phyloP scores from a whole-genome alignment of 2,329 filamentous ascomycete genomes.

The Microcera coccophila region DNA sequence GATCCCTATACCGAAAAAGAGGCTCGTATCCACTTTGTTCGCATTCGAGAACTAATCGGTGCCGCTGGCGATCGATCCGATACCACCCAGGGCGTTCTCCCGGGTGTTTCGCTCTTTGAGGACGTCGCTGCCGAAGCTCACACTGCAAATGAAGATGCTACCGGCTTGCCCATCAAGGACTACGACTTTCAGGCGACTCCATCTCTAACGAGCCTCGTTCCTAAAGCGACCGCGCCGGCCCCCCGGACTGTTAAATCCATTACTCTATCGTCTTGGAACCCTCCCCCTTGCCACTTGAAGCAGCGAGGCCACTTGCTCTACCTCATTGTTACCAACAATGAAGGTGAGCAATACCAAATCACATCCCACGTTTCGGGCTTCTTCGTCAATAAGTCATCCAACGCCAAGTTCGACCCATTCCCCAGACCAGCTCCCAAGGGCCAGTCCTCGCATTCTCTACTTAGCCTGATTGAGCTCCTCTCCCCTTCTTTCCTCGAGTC shows the following conservation, averaged over 20 bases:
- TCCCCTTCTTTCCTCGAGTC: slow-evolving; percentile 77
- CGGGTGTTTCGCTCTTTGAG: slow-evolving; percentile 85
- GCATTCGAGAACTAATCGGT: slow-evolving; percentile 88
- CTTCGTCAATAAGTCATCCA: slow-evolving; percentile 94
- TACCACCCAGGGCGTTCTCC: slow-evolving; percentile 76
- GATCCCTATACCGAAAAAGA: slow-evolving; percentile 99
- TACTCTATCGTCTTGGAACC: slow-evolving; percentile 91
- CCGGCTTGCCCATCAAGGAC: slow-evolving; percentile 51
- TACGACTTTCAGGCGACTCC: slow-evolving; percentile 74
- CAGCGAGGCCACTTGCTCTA: slow-evolving; percentile 93
- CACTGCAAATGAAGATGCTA: slow-evolving; percentile 21
- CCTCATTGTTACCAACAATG: slow-evolving; percentile 81
- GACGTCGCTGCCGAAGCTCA: slow-evolving; percentile 57
- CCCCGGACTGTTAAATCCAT: slow-evolving; percentile 91
- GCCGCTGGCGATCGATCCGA: slow-evolving; percentile 87
- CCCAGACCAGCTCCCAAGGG: slow-evolving; percentile 76
- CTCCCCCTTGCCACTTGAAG: slow-evolving; percentile 84
- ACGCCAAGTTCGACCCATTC: slow-evolving; percentile 88
- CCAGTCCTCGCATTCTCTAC: slow-evolving; percentile 76
- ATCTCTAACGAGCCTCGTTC: slow-evolving; percentile 67
- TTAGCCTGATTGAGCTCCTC: slow-evolving; percentile 71
- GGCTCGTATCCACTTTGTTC: slow-evolving; percentile 87
- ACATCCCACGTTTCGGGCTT: slow-evolving; percentile 93
- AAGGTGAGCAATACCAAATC: slow-evolving; percentile 91
- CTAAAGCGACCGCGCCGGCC: slow-evolving; percentile 59